Evolutionary conservation across 2,329 filamentous ascomycete species (phyloP).

Genomic region (Fusarium virguliforme): DNA sequence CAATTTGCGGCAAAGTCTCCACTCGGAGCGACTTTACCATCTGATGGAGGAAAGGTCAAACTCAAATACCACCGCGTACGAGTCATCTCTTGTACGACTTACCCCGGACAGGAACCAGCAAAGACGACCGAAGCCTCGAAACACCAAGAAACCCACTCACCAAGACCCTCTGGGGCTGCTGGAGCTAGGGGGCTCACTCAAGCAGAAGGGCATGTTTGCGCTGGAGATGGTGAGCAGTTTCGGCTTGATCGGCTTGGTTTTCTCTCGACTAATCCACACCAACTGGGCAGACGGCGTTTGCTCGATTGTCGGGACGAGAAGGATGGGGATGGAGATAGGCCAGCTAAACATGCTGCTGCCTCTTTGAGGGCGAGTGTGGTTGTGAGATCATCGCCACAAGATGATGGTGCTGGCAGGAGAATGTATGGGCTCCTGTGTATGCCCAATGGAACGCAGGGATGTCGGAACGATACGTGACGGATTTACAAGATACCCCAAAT

Average conservation of each 20-base stretch:
- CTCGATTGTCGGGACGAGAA: conserved; percentile 37
- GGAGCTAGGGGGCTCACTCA: conserved; percentile 77
- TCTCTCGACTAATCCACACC: conserved; percentile 70
- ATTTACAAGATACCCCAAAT: conserved; percentile 45
- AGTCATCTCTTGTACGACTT: conserved; percentile 45
- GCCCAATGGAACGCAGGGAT: neutral
- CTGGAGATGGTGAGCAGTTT: conserved; percentile 83
- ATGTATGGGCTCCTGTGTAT: neutral
- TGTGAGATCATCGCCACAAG: neutral
- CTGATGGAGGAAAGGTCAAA: conserved; percentile 43
- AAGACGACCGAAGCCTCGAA: conserved; percentile 17
- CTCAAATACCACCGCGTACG: conserved; percentile 18
- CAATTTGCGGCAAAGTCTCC: conserved; percentile 56
- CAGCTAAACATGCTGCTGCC: conserved; percentile 45
- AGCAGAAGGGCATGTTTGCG: conserved; percentile 75
- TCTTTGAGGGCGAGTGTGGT: conserved; percentile 25
- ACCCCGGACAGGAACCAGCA: conserved; percentile 14
- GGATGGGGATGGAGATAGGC: conserved; percentile 43
- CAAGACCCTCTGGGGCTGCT: conserved; percentile 87
- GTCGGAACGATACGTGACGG: conserved; percentile 17
- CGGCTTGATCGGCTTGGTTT: conserved; percentile 81
- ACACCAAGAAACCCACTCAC: conserved; percentile 54
- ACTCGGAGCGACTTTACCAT: conserved; percentile 52
- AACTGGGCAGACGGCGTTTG: conserved; percentile 45
- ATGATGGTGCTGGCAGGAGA: neutral